Base-by-base conservation (phyloP, 768 basidiomycete species). In the Tylopilus intermedius region DNA sequence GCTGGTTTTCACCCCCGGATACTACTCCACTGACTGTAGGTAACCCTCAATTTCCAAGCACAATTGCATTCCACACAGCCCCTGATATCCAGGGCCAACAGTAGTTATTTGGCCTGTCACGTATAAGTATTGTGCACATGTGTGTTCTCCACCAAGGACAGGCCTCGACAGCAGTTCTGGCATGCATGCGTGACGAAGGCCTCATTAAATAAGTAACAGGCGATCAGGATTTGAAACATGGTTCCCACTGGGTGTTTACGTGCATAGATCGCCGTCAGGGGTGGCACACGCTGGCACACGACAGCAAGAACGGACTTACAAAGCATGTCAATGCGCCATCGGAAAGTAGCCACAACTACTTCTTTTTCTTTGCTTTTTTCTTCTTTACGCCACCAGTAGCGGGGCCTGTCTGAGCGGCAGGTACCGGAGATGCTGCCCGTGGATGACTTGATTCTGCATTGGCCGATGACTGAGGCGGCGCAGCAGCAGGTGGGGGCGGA, bases 351-450 rank as follows among this genome's bases (percentile, higher is more conserved):
- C 51, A 30, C 22, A 61, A 53, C 48, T 71, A 82, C 73, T 87
- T 86, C 74, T 83, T 90, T 72, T 89, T 88, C 74, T 87, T 86
- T 44, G 79, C 75, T 68, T 88, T 90, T 74, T 90, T 91, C 78
- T 90, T 91, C 72, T 86, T 88, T 39, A 83, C 79, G 3, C 82
- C 86, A 15, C 82, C 84, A 39, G 75, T 71, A n/a, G 75, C 66
- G 15, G 73, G 59, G 13, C 68, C 63, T 3, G 70, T 56, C 46
- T 38, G 76, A 60, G 22, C 67, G 47, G 59, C 68, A 38, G 69
- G 55, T 32, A 64, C 62, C 27, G 68, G 70, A 30, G 76, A 69
- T 18, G 64, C 53, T 38, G 71, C 65, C 8, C 70, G 67, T 42
- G 68, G 62, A n/a, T 63, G 63, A 45, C 54, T 41, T 50, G 66